These are phyloP conservation scores for Venturia carpophila DNA, from an alignment of 2,329 filamentous ascomycete species.

Conservation along the genomic window DNA sequence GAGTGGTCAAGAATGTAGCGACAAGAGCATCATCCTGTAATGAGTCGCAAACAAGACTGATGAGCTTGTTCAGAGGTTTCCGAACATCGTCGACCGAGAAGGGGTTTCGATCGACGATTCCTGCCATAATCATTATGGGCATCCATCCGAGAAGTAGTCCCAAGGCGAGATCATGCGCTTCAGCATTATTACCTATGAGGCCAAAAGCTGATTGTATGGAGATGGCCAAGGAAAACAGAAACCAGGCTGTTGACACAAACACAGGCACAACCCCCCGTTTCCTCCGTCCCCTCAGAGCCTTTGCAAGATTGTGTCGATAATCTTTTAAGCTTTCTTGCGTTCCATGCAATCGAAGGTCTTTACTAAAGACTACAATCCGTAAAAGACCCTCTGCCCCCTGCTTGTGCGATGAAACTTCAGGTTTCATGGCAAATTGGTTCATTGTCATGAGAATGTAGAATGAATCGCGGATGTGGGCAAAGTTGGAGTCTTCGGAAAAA, in stretches of 20 bases:
- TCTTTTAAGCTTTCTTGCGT: background rate
- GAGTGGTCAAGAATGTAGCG: background rate
- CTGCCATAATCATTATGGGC: slow-evolving; percentile 18
- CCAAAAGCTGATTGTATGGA: slow-evolving; percentile 18
- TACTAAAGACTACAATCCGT: slow-evolving; percentile 18
- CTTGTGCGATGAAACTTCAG: slow-evolving; percentile 14
- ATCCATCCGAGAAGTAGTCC: slow-evolving; percentile 18
- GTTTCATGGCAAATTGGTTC: slow-evolving; percentile 19
- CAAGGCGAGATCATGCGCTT: slow-evolving; percentile 19
- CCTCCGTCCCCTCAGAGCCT: slow-evolving; percentile 9
- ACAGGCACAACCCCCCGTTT: slow-evolving; percentile 19
- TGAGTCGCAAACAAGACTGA: slow-evolving; percentile 17
- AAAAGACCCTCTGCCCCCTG: slow-evolving; percentile 19
- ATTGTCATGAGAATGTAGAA: slow-evolving; percentile 20
- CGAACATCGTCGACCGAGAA: slow-evolving; percentile 16
- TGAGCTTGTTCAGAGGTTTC: slow-evolving; percentile 18
- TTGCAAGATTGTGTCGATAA: slow-evolving; percentile 12
- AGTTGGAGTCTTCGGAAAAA: slow-evolving; percentile 7
- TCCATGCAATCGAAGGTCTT: slow-evolving; percentile 15
- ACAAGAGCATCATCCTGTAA: slow-evolving; percentile 15
- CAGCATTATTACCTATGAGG: slow-evolving; percentile 17
- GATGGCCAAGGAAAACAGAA: slow-evolving; percentile 18
- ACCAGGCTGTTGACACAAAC: slow-evolving; percentile 20
- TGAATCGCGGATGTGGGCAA: slow-evolving; percentile 18
- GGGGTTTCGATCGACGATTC: slow-evolving; percentile 20